phyloP scores from a whole-genome alignment of 192 early-diverging fungal species.

The Gaertneriomyces sp. region DNA sequence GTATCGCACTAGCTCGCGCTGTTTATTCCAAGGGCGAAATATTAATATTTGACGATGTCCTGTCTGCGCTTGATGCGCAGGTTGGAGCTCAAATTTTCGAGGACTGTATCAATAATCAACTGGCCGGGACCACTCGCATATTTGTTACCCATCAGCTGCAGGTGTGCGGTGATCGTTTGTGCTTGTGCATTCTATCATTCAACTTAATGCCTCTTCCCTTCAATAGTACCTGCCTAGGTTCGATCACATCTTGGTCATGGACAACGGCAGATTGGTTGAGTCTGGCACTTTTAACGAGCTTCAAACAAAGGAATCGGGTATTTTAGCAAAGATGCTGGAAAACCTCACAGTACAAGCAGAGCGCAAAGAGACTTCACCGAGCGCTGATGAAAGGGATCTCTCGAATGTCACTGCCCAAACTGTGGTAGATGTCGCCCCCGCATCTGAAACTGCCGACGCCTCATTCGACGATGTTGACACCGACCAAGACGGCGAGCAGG shows the following conservation, averaged over 20 bases:
- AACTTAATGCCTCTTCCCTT: constrained; percentile 74
- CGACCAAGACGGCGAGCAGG: constrained; percentile 30
- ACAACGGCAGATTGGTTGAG: constrained; percentile 61
- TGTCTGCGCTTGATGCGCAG: constrained; percentile 50
- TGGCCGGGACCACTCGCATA: constrained; percentile 66
- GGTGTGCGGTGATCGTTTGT: constrained; percentile 53
- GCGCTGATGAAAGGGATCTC: too few species aligned
- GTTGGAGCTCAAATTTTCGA: constrained; percentile 35
- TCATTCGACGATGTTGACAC: constrained; percentile 47
- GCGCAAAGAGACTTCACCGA: too few species aligned
- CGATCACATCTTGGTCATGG: constrained; percentile 66
- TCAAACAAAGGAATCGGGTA: constrained; percentile 7
- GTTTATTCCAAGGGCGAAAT: constrained; percentile 60
- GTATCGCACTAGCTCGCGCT: constrained; percentile 71
- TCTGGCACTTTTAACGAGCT: constrained; percentile 53
- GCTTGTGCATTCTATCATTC: constrained; percentile 66
- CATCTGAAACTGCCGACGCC: constrained; percentile 6
- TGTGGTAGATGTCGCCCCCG: not conserved
- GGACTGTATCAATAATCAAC: constrained; percentile 40
- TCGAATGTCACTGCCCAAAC: too few species aligned
- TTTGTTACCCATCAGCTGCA: constrained; percentile 78
- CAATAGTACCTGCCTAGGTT: constrained; percentile 56
- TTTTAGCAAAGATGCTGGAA: not conserved
- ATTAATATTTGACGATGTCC: constrained; percentile 28
- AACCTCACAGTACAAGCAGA: not conserved